These are phyloP conservation scores for Aspergillus taichungensis DNA, from an alignment of 495 filamentous ascomycete species.

Conservation along the genomic window DNA sequence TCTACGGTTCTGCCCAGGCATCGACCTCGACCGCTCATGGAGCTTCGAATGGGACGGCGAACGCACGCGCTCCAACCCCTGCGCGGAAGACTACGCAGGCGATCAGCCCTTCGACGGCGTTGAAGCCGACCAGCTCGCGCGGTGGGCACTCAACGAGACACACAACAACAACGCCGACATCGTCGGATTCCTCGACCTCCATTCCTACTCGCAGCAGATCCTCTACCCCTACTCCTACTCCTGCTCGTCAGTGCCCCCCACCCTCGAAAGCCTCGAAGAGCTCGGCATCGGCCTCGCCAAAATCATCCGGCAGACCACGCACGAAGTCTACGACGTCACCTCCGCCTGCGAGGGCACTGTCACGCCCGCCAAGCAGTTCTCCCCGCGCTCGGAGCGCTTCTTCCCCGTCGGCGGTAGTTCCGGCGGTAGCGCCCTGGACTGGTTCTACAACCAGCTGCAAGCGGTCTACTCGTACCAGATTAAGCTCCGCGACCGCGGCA, in stretches of 20 bases:
- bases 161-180: slow-evolving; percentile 60
- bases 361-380: slow-evolving; percentile 7
- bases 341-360: slow-evolving; percentile 85
- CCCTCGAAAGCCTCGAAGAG: slow-evolving; percentile 85
- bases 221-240: slow-evolving; percentile 88
- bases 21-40: slow-evolving; percentile 85
- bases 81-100: slow-evolving; percentile 85
- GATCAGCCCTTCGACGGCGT: slow-evolving; percentile 73
- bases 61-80: slow-evolving; percentile 64
- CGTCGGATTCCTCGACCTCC: slow-evolving; percentile 79
- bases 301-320: slow-evolving; percentile 68
- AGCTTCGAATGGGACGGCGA: slow-evolving; percentile 75
- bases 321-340: slow-evolving; percentile 67
- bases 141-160: slow-evolving; percentile 82
- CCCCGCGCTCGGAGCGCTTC: slow-evolving; percentile 19
- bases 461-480: slow-evolving; percentile 89
- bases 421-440: slow-evolving; percentile 87
- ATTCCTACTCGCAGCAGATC: slow-evolving; percentile 94
- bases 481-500: slow-evolving; percentile 89
- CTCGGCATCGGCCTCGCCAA: slow-evolving; percentile 84
- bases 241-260: slow-evolving; percentile 67
- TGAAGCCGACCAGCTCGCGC: slow-evolving; percentile 65
- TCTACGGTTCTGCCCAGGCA: slow-evolving; percentile 72
- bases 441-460: slow-evolving; percentile 83
- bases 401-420: slow-evolving; percentile 47